These are phyloP conservation scores for Trypanosoma conorhini DNA, from an alignment of 208 protist species.

Conservation along the genomic window DNA sequence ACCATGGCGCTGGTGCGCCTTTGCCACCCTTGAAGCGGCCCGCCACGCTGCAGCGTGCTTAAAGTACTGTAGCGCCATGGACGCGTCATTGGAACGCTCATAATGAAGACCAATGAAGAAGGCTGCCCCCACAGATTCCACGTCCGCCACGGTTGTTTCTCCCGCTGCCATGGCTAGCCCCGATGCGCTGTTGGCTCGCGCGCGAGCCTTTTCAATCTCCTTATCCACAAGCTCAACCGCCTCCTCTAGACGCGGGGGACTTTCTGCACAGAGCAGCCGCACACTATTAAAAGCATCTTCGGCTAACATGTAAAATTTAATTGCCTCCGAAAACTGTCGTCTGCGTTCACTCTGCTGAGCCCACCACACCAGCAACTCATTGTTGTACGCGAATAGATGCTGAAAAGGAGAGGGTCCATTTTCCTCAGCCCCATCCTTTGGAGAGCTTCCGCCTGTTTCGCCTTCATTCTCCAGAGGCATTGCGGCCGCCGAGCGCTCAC, in stretches of 20 bases:
- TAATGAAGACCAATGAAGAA: slow-evolving; percentile 94
- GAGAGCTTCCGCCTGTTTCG: not conserved
- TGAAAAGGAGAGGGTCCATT: slow-evolving; percentile 47
- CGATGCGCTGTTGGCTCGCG: slow-evolving; percentile 37
- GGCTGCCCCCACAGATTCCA: slow-evolving; percentile 81
- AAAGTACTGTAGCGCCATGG: slow-evolving; percentile 91
- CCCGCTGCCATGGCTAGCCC: not conserved
- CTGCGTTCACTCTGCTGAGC: slow-evolving; percentile 92
- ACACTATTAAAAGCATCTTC: slow-evolving; percentile 91
- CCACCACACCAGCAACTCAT: slow-evolving; percentile 92
- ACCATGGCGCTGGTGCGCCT: slow-evolving; percentile 57
- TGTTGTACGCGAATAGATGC: slow-evolving; percentile 66
- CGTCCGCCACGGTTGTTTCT: slow-evolving; percentile 30
- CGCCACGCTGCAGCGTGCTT: slow-evolving; percentile 82
- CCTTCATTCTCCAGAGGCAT: not conserved
- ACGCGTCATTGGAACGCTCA: slow-evolving; percentile 70
- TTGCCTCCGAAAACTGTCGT: slow-evolving; percentile 81
- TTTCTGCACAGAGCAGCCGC: slow-evolving; percentile 85
- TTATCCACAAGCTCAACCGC: slow-evolving; percentile 84
- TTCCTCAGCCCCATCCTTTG: slow-evolving; percentile 25
- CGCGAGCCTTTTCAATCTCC: slow-evolving; percentile 58
- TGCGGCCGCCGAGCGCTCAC: slow-evolving; percentile 5
- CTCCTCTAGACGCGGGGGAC: slow-evolving; percentile 76
- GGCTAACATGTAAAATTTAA: slow-evolving; percentile 90
- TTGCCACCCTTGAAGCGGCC: slow-evolving; percentile 90